Evolutionary conservation across 2,329 filamentous ascomycete species (phyloP), one percentile per base, ranked within the genome.

Genomic region (Alternaria brassicicola): DNA sequence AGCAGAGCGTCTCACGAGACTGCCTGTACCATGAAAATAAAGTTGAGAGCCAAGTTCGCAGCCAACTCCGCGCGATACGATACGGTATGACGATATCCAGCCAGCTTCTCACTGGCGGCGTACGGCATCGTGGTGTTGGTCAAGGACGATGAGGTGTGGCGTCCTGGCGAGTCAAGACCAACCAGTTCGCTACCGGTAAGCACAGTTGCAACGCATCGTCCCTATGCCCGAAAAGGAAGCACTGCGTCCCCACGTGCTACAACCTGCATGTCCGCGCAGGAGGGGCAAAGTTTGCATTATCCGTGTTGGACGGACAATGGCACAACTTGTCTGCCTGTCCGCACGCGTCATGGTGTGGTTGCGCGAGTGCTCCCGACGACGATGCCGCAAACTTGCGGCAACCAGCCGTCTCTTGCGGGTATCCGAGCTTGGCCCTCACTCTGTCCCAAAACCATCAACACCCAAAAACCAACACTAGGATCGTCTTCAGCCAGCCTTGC

Each of bases 401-500:
- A 15, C 15, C 26, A 23, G 26, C 36, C 26, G 23, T 25, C 17
- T 25, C 17, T 28, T 10, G 17, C 10, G 30, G 26, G 25, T 30
- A 38, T 30, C 28, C 36, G 13, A 42, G 19, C 25, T 43, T 8
- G 41, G 43, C 21, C 8, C 28, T 46, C 50, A n/a, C 39, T 45
- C 41, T 28, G 19, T 33, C 9, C 9, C 12, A 26, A 25, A n/a
- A 42, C 36, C 10, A 23, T 19, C 19, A 42, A 43, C 51, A 33
- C 28, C 30, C n/a, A n/a, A 39, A 19, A 23, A 39, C 48, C 31
- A 28, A 28, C 48, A 39, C 48, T 31, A 46, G 28, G 17, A 46
- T 53, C 30, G 33, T 45, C 21, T 47, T 41, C 52, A 52, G 50
- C 50, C 42, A 48, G 42, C 52, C 52, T 25, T 48, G 8, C 52